These are phyloP conservation scores for Paramecium biaurelia DNA, from an alignment of 73 alveolate species.

Conservation along the genomic window DNA sequence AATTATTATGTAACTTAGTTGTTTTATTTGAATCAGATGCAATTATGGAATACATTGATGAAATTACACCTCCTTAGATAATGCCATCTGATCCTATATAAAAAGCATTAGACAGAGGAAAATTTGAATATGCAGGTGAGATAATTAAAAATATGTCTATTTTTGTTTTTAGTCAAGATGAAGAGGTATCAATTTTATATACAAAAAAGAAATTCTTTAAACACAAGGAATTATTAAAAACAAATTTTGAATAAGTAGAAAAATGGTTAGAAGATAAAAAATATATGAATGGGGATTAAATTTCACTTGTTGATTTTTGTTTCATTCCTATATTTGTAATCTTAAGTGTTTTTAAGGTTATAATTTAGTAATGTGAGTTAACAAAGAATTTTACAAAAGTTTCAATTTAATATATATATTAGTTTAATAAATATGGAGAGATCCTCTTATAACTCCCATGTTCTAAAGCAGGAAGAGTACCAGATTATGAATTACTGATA, in stretches of 20 bases:
- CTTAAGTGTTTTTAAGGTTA: neutral
- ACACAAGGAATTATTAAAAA: neutral
- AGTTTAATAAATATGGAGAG: neutral
- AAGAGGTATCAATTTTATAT: neutral
- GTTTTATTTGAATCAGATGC: slow-evolving; percentile 50
- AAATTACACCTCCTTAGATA: neutral
- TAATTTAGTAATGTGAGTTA: neutral
- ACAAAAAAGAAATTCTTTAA: neutral
- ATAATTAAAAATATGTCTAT: neutral
- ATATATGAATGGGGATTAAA: neutral
- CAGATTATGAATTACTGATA: slow-evolving; percentile 27
- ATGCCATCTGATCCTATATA: slow-evolving; percentile 22
- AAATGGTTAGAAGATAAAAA: neutral
- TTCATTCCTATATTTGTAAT: slow-evolving; percentile 4
- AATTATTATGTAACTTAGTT: neutral
- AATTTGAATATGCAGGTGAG: slow-evolving; percentile 30
- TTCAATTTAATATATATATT: neutral
- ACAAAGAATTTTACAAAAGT: slow-evolving; percentile 8
- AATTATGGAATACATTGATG: slow-evolving; percentile 44
- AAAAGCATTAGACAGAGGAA: slow-evolving; percentile 44
- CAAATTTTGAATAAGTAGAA: neutral
- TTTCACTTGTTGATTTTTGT: neutral
- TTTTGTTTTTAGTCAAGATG: neutral
- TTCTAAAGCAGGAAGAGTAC: neutral
- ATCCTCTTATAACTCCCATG: neutral